Evolutionary conservation across 192 early-diverging fungal species (phyloP), one percentile per base, ranked within the genome.

Genomic region (Backusella macrospora): DNA sequence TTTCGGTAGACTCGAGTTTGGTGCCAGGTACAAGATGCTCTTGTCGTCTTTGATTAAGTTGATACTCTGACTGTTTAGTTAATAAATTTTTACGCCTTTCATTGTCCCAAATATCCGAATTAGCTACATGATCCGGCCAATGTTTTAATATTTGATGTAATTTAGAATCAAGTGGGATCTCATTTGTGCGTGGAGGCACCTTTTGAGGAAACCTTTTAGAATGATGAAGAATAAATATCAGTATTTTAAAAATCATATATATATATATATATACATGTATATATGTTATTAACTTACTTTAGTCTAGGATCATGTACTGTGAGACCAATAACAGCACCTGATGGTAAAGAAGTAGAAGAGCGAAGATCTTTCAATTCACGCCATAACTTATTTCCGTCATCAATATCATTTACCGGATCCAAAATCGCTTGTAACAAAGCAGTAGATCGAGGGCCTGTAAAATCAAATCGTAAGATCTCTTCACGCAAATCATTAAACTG

Each of bases 241-340:
- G 26, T 12, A 14, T 12, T 43, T 44, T 46, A 8, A 16, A 16
- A 15, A 44, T 13, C 37, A 18, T 44, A n/a, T 66, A 43, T n/a
- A n/a, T n/a, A n/a, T n/a, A 34, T 15, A 2, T 21, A 34, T 34
- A 34, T 34, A 55, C 5, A 55, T 14, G 16, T 14, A 23, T 5
- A 18, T 34, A 34, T 34, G 2, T 34, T 1, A 34, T 34, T 5
- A 40, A 68, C 77, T 21, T 87, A 92, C 88, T 71, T 86, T 73
- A 98, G 72, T 34, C 98, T 88, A 2, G 96, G 98, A 70, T 99
- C 98, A 34, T 92, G 75, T 13, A 96, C 90, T 7, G 85, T 86
- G 66, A 99, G 80, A 4, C 90, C 92, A 8, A 99, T 49, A 0
- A 95, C 92, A 46, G 88, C 82, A n/a, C 93, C 93, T 10, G 92